Percentiles rank a stretch among this genome's conserved stretches.
These are phyloP conservation scores for Tricholoma terreum DNA, from an alignment of 768 basidiomycete species.

Conservation along the genomic window DNA sequence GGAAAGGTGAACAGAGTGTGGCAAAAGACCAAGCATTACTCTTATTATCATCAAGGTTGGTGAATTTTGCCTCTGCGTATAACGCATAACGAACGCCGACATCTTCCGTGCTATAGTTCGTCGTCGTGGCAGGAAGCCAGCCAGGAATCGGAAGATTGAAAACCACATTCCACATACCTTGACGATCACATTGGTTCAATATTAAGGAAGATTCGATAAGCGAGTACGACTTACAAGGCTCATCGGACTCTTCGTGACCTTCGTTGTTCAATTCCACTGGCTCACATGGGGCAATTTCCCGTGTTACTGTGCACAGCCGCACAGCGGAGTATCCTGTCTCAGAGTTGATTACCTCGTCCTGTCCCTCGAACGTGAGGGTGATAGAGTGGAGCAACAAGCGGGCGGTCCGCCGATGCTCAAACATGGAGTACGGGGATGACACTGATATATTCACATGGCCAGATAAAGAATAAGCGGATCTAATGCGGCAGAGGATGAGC, in stretches of 20 bases:
- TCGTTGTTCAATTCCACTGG: conserved; percentile 64
- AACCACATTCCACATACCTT: conserved; percentile 65
- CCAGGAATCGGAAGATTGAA: conserved; percentile 87
- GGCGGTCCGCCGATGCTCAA: conserved; percentile 49
- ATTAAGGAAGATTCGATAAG: conserved; percentile 1
- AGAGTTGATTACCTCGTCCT: conserved; percentile 68
- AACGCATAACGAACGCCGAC: conserved; percentile 65
- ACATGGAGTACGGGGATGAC: conserved; percentile 52
- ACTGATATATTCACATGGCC: conserved; percentile 73
- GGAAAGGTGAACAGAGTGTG: conserved; percentile 55
- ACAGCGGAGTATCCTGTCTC: conserved; percentile 63
- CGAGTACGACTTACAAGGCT: conserved; percentile 41
- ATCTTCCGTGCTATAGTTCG: conserved; percentile 46
- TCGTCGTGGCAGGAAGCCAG: conserved; percentile 78
- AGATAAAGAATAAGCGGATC: conserved; percentile 84
- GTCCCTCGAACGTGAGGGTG: conserved; percentile 79
- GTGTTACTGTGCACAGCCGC: conserved; percentile 65
- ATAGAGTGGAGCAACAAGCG: conserved; percentile 67
- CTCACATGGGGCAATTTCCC: conserved; percentile 54
- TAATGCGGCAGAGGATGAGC: conserved; percentile 26
- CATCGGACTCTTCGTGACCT: conserved; percentile 52
- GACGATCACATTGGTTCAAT: neutral
- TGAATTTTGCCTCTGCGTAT: conserved; percentile 62
- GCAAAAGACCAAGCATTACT: conserved; percentile 43
- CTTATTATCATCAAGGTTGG: conserved; percentile 40